Base-by-base conservation (phyloP, 768 basidiomycete species). In the Infundibulicybe gibba region DNA sequence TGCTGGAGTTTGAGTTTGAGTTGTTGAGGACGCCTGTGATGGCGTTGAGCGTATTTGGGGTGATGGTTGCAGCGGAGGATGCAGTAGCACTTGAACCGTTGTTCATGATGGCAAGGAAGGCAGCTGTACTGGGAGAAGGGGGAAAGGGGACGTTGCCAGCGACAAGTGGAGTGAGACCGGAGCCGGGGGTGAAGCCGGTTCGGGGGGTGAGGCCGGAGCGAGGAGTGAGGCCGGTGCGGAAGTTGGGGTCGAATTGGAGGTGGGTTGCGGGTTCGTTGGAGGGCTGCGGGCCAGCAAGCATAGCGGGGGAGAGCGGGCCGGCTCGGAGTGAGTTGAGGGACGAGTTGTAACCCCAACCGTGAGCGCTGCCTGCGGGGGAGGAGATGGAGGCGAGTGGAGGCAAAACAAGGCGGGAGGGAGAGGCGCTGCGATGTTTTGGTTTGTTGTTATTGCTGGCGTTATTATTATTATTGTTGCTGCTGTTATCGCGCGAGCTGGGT, bases 271-370 rank as follows among this genome's bases (percentile, higher is more conserved):
- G 61, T 57, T 75, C 68, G 31, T 65, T 67, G 43, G 68, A 54
- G 40, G 74, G 74, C 62, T 82, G 84, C 3, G 93, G 94, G 8
- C 89, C 95, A 20, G 90, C 83, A 49, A 97, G 85, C 91, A 97
- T 95, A 45, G 95, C 94, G 25, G 95, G 95, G 5, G 90, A 93
- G 45, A 98, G 84, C 1, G 95, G 95, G 3, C 94, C 95, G 0
- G 94, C 80, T 40, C 95, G 84, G 31, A 98, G 81, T 2, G 91
- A 94, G 64, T 87, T 87, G 41, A 85, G 68, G 37, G 82, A 61
- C 39, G 58, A 59, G 12, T 77, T 65, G 61, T 83, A 83, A 32
- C 72, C 77, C 89, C 92, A 93, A 58, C 53, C 76, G 75, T 58
- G 90, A 75, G 43, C 78, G 63, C 71, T 66, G 53, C 82, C 84